Evolutionary conservation across 768 basidiomycete species (phyloP), one percentile per base, ranked within the genome.

Genomic region (Hemileccinum impolitum): DNA sequence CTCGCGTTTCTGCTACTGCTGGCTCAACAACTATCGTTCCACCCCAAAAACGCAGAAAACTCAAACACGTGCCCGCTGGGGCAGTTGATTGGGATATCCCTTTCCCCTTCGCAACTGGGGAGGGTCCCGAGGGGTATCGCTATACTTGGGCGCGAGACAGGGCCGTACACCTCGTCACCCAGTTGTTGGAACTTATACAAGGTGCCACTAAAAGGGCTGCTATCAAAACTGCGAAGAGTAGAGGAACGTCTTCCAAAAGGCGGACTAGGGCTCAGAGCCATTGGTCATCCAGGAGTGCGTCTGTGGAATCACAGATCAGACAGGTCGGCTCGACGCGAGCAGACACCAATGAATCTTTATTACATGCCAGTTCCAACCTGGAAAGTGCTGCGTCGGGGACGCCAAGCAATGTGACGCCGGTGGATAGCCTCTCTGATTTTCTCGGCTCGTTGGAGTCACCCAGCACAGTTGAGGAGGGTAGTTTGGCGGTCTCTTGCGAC

Each of bases 51-150:
- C 81, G 79, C 52, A 76, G 87, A 25, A 86, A 78, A 56, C 70
- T 90, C 13, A 74, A 72, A 48, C 68, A 72, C 9, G 87, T 91
- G 13, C 89, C 89, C 30, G 89, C 89, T 18, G 89, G 89, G 11
- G 89, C 89, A 1, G 75, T 65, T 1, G 87, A 90, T 59, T 91
- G 89, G 89, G 87, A 90, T 56, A 78, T 90, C 0, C 89, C 89
- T 0, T 90, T 83, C 63, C 89, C 89, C 6, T 90, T 90, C 54
- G 62, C 67, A 64, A 35, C 75, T 41, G 89, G 86, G 25, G 84
- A 91, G 55, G 89, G 85, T 2, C 86, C 89, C 2, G 62, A 75
- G 15, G 71, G 73, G n/a, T 90, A 90, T 63, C 73, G 67, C 9
- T 63, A 71, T 44, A 82, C 71, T 23, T 90, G 88, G 89, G 78